Conservation (phyloP, 495 filamentous ascomycete genomes). For the Aspergillus funiculosus region DNA sequence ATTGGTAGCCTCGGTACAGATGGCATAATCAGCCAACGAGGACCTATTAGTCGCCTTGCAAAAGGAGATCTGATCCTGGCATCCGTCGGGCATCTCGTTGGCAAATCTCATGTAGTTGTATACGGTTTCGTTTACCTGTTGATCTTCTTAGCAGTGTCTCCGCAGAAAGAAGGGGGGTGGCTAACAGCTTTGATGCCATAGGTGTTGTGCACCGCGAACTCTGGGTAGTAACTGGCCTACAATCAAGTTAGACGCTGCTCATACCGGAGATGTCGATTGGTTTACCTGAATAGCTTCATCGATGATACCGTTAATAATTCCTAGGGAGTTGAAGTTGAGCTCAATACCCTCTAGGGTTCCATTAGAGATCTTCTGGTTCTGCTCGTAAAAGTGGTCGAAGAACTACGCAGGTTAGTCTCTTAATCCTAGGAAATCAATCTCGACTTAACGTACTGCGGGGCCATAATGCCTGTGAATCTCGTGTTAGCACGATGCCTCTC, state of each 20-base stretch:
- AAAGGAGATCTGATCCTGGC: conserved; percentile 48
- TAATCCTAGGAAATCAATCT: conserved; percentile 35
- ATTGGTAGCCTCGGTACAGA: conserved; percentile 35
- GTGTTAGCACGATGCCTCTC: conserved; percentile 9
- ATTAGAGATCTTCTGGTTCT: conserved; percentile 52
- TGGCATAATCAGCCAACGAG: conserved; percentile 35
- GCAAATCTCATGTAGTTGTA: conserved; percentile 48
- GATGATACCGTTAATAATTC: conserved; percentile 67
- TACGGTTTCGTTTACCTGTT: conserved; percentile 48
- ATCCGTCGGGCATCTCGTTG: conserved; percentile 51
- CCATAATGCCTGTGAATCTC: conserved; percentile 38
- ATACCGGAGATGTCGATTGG: not conserved
- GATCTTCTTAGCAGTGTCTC: not conserved
- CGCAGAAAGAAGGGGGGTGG: conserved; percentile 24
- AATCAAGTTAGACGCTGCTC: not conserved
- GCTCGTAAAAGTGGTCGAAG: conserved; percentile 53
- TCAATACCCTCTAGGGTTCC: conserved; percentile 30
- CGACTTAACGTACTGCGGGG: conserved; percentile 40
- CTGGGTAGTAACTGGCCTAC: conserved; percentile 54
- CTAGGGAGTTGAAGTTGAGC: conserved; percentile 44
- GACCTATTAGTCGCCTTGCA: conserved; percentile 43
- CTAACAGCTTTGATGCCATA: conserved; percentile 62
- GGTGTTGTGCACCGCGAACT: conserved; percentile 66
- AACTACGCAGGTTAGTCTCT: conserved; percentile 24
- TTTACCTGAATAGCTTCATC: conserved; percentile 57